phyloP scores from a whole-genome alignment of 1,284 basidiomycete species.

The Porodaedalea pini region DNA sequence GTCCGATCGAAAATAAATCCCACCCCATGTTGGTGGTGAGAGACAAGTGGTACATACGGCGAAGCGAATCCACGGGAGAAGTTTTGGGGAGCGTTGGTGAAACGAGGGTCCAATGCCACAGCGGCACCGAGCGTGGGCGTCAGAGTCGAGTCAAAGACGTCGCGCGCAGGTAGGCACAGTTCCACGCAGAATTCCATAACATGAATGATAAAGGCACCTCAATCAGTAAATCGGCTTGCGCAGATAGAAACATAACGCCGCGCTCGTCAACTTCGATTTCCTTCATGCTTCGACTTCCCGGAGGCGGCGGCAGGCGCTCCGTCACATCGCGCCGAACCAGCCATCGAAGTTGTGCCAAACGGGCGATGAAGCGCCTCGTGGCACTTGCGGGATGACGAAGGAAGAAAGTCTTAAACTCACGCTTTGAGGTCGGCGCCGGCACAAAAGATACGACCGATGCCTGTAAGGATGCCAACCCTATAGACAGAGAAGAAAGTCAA shows the following conservation, averaged over 20 bases:
- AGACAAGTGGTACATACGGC: not conserved
- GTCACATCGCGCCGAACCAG: not conserved
- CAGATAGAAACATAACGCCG: not conserved
- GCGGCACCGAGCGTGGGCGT: not conserved
- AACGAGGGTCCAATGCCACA: not conserved
- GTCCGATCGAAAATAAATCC: no score
- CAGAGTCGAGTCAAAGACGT: not conserved
- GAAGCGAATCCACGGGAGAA: not conserved
- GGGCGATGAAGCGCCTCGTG: not conserved
- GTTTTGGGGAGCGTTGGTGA: not conserved
- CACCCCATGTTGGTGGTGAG: not conserved
- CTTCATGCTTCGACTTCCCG: not conserved
- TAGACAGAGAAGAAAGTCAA: not conserved
- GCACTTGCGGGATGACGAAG: not conserved
- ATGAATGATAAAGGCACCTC: not conserved
- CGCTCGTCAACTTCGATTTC: not conserved
- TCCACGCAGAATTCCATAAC: not conserved
- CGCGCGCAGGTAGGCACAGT: not conserved
- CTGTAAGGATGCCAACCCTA: constrained; percentile 78
- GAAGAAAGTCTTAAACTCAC: constrained; percentile 37
- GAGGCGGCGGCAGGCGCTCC: not conserved
- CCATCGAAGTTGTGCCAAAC: not conserved
- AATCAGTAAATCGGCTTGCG: not conserved
- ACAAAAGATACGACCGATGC: constrained; percentile 74
- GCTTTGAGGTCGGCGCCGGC: constrained; percentile 78